phyloP scores from a whole-genome alignment of 495 filamentous ascomycete genomes.

The Symbiotaphrina buchneri region DNA sequence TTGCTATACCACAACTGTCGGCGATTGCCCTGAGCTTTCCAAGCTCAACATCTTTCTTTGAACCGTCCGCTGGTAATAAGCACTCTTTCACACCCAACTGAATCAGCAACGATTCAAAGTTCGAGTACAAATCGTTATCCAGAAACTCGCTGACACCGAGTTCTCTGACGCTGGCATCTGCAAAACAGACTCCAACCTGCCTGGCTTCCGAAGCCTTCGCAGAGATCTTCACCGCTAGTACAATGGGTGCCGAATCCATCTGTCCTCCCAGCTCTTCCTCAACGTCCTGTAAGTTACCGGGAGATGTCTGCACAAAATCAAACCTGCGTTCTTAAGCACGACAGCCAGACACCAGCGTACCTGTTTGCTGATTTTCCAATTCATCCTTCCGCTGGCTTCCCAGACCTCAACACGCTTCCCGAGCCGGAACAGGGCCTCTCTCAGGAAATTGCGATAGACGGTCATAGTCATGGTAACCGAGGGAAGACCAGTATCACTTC shows the following conservation, averaged over 20 bases:
- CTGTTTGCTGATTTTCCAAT: slow-evolving; percentile 80
- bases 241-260: slow-evolving; percentile 76
- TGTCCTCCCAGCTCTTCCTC: slow-evolving; percentile 87
- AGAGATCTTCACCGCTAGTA: slow-evolving; percentile 80
- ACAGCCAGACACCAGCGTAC: slow-evolving; percentile 2
- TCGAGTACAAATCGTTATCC: slow-evolving; percentile 95
- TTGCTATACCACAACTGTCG: slow-evolving; percentile 74
- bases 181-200: slow-evolving; percentile 88
- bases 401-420: slow-evolving; percentile 86
- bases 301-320: slow-evolving; percentile 33
- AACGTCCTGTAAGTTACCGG: slow-evolving; percentile 89
- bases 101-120: slow-evolving; percentile 90
- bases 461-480: slow-evolving; percentile 89
- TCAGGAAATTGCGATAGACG: slow-evolving; percentile 86
- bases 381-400: slow-evolving; percentile 49
- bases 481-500: slow-evolving; percentile 58
- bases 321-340: neutral
- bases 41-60: slow-evolving; percentile 70
- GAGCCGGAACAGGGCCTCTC: slow-evolving; percentile 77
- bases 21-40: slow-evolving; percentile 72
- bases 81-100: slow-evolving; percentile 93
- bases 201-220: slow-evolving; percentile 68
- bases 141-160: slow-evolving; percentile 93
- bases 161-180: slow-evolving; percentile 90
- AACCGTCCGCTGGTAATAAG: slow-evolving; percentile 47